phyloP scores from a whole-genome alignment of 1,284 basidiomycete genomes.

The Malassezia slooffiae region DNA sequence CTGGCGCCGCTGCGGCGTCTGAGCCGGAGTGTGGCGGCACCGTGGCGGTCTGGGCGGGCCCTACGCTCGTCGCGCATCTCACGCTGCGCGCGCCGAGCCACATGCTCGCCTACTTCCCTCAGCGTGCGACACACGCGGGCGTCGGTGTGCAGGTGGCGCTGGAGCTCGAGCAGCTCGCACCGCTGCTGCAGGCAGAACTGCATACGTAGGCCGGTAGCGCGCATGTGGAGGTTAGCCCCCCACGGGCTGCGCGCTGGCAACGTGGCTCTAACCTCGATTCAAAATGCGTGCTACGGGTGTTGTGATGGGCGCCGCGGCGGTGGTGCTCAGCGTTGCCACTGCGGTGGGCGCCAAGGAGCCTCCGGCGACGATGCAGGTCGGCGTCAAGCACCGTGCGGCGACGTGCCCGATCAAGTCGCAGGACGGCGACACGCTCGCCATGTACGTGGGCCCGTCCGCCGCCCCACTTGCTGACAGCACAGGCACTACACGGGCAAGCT shows the following conservation, averaged over 20 bases:
- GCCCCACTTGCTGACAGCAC: not conserved
- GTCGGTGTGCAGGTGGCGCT: slow-evolving; percentile 9
- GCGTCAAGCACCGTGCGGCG: slow-evolving; percentile 50
- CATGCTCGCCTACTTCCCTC: slow-evolving; percentile 11
- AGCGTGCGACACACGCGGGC: not conserved
- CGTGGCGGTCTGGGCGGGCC: slow-evolving; percentile 1
- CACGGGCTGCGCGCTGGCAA: not conserved
- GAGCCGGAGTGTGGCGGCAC: slow-evolving; percentile 5
- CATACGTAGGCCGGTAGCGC: too few relatives aligned
- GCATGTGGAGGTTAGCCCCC: too few relatives aligned
- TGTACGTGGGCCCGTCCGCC: slow-evolving; percentile 49
- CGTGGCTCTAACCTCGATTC: not conserved
- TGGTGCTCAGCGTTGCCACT: not conserved
- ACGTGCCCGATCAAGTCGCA: slow-evolving; percentile 55
- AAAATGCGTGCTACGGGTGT: not conserved
- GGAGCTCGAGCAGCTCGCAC: slow-evolving; percentile 9
- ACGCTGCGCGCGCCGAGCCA: slow-evolving; percentile 9
- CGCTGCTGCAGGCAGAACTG: slow-evolving; percentile 8
- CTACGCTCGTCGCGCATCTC: slow-evolving; percentile 5
- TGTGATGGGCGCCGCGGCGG: too few relatives aligned
- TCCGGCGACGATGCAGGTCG: slow-evolving; percentile 34
- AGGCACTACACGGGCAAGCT: slow-evolving; percentile 59
- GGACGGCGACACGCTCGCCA: slow-evolving; percentile 59
- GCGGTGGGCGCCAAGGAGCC: slow-evolving; percentile 18
- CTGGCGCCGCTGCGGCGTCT: not conserved